Percentiles rank a stretch among this genome's conserved stretches.
These are phyloP conservation scores for Trypanosoma grayi DNA, from an alignment of 208 protist species.

Conservation along the genomic window DNA sequence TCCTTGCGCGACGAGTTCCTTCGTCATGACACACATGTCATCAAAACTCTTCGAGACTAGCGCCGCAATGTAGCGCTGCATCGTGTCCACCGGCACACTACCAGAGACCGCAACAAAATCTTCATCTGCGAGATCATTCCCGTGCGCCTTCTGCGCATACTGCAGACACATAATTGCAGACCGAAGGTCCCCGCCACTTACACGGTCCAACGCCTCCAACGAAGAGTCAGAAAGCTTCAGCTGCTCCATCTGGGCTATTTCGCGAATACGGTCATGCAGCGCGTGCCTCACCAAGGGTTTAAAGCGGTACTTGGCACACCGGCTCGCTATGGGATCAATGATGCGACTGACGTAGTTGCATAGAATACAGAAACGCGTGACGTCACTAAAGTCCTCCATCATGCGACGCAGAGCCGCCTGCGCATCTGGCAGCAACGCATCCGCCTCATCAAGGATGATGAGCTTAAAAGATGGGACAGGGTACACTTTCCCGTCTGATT, in stretches of 20 bases:
- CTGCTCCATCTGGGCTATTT: slow-evolving; percentile 87
- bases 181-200: slow-evolving; percentile 96
- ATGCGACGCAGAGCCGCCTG: slow-evolving; percentile 97
- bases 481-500: slow-evolving; percentile 86
- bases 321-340: slow-evolving; percentile 98
- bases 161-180: slow-evolving; percentile 97
- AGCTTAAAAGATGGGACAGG: slow-evolving; percentile 97
- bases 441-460: slow-evolving; percentile 99
- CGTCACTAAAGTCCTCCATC: slow-evolving; percentile 98
- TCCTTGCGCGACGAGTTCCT: slow-evolving; percentile 55
- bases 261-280: slow-evolving; percentile 82
- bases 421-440: slow-evolving; percentile 98
- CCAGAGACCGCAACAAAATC: slow-evolving; percentile 89
- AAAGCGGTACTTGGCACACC: slow-evolving; percentile 99
- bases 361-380: slow-evolving; percentile 99
- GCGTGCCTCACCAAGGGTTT: slow-evolving; percentile 89
- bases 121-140: slow-evolving; percentile 64
- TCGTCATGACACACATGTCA: slow-evolving; percentile 53
- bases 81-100: slow-evolving; percentile 58
- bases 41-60: slow-evolving; percentile 59
- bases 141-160: slow-evolving; percentile 81
- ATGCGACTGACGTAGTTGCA: slow-evolving; percentile 99
- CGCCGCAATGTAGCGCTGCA: slow-evolving; percentile 50
- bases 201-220: slow-evolving; percentile 70
- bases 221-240: slow-evolving; percentile 67